phyloP scores from a whole-genome alignment of 768 basidiomycete species.

The Kwoniella sp. region DNA sequence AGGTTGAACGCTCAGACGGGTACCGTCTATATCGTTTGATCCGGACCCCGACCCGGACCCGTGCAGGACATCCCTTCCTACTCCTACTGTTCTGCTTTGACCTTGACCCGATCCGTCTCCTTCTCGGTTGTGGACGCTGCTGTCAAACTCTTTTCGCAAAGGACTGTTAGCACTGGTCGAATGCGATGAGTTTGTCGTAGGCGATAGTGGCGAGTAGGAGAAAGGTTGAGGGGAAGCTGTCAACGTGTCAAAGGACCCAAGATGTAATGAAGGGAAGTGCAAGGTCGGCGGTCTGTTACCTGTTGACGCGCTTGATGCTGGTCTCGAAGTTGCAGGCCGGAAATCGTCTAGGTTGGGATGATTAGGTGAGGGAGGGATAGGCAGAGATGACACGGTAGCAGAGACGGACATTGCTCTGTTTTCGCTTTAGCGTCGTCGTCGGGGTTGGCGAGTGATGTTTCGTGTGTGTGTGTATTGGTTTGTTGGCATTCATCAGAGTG shows the following conservation, averaged over 20 bases:
- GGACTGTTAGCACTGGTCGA: constrained; percentile 4
- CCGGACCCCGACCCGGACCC: neutral
- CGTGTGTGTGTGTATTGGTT: too few relatives aligned
- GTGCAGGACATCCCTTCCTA: neutral
- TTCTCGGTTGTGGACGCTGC: neutral
- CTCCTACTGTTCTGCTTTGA: neutral
- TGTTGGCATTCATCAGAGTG: neutral
- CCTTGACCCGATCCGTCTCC: neutral
- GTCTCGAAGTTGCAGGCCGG: constrained; percentile 1
- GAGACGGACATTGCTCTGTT: constrained; percentile 3
- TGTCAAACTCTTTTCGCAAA: neutral
- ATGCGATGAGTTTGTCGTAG: constrained; percentile 1
- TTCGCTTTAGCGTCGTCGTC: neutral
- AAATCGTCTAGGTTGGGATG: neutral
- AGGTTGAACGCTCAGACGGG: constrained; percentile 10
- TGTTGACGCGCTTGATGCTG: constrained; percentile 5
- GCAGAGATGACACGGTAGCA: neutral
- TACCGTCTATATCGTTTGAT: neutral
- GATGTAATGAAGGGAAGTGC: constrained; percentile 38
- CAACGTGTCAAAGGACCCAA: constrained; percentile 38
- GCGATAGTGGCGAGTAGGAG: constrained; percentile 1
- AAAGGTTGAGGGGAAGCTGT: constrained; percentile 7
- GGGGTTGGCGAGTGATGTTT: neutral
- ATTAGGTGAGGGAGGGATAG: constrained; percentile 5
- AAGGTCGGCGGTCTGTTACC: constrained; percentile 35